Conservation (phyloP, 768 basidiomycete species). For the Sporobolomyces roseus region DNA sequence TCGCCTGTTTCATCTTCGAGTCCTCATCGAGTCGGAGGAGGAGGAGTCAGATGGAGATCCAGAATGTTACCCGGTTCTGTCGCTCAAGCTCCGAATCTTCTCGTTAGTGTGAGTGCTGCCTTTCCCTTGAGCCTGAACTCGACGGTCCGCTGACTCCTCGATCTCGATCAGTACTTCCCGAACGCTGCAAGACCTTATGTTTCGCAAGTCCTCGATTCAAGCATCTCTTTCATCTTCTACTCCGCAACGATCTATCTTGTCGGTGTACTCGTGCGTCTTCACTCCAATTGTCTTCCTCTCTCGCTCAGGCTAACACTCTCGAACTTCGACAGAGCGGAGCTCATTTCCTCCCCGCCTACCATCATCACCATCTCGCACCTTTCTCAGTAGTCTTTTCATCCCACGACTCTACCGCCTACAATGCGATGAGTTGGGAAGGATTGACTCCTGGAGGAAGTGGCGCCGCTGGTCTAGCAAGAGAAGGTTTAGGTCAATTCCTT, state of each 20-base stretch:
- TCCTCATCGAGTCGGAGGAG: conserved; percentile 2
- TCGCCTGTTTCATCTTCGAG: no score
- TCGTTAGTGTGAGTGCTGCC: conserved; percentile 30
- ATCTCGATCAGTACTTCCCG: conserved; percentile 29
- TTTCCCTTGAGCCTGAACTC: not conserved
- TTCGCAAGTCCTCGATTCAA: conserved; percentile 26
- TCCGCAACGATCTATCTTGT: conserved; percentile 22
- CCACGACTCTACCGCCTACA: conserved; percentile 1
- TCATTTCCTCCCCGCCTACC: conserved; percentile 18
- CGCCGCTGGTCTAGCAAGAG: conserved; percentile 11
- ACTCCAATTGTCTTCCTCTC: no score
- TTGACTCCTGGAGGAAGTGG: conserved; percentile 5
- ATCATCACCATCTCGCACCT: conserved; percentile 27
- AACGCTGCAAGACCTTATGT: conserved; percentile 24
- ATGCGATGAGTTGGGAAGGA: conserved; percentile 22
- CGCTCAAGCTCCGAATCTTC: conserved; percentile 9
- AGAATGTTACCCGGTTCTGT: conserved; percentile 7
- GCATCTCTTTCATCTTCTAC: conserved; percentile 31
- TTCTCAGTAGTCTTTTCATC: conserved; percentile 10
- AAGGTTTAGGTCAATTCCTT: conserved; percentile 10
- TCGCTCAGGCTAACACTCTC: not conserved
- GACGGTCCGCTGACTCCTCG: not conserved
- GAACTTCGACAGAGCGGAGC: conserved; percentile 17
- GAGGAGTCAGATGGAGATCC: conserved; percentile 17
- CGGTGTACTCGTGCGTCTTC: conserved; percentile 27